Evolutionary conservation across 371 early-diverging fungal species (phyloP), one percentile per base, ranked within the genome.

Genomic region (Actinomucor elegans): DNA sequence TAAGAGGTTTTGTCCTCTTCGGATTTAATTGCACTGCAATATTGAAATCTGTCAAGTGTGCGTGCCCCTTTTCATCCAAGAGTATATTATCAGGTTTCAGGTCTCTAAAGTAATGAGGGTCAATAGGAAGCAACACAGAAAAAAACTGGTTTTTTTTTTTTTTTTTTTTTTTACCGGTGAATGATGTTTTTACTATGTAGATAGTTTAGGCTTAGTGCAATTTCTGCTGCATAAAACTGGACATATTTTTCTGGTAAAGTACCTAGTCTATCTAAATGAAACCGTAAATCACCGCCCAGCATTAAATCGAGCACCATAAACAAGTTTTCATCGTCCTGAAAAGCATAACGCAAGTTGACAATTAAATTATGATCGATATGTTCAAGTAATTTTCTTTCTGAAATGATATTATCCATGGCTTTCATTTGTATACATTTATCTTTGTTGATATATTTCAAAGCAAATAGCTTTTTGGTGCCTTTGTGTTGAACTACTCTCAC

Each of bases 201-300:
- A 52, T 92, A 87, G 48, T 79, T 51, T 11, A 94, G 52, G 5
- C 85, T 84, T 12, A 86, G 57, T 4, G 84, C 81, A 14, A 92
- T 42, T 55, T 93, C 89, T 4, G 93, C 93, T 10, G 86, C 75
- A 72, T 90, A 93, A 61, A 92, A 89, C 17, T 77, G 80, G 18
- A 91, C 87, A 11, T 84, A 81, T 11, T 86, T 83, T 53, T 94
- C 94, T 28, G 73, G 69, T 62, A 92, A 51, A 7, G 53, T 44
- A 2, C 85, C 83, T 14, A 71, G 56, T 12, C 84, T 69, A 41
- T 90, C 88, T 5, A 91, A 66, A 62, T 90, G 86, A 52, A 87
- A 90, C 3, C 91, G 82, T 33, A 97, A 66, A 68, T 97, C 97
- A 5, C 97, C 96, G 41, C 97, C 95, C 5, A 88, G 60, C 89